Evolutionary conservation across 805 yeast genomes (phyloP).

Genomic region (Suhomyces canberraensis): DNA sequence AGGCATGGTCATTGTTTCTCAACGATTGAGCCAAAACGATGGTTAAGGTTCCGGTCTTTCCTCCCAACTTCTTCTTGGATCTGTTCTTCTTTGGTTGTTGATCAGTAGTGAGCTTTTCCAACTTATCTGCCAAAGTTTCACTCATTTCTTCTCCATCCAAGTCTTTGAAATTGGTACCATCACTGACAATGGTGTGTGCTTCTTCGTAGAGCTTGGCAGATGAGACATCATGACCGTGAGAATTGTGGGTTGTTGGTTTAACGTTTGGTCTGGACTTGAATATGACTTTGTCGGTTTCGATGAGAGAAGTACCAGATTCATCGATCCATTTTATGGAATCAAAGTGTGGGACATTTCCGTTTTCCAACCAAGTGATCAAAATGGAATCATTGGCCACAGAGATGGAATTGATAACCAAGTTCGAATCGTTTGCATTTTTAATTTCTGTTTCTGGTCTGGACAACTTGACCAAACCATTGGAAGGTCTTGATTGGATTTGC

Average conservation of each 20-base stretch:
- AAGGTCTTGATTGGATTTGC: conserved; percentile 47
- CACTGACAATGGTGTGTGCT: conserved; percentile 55
- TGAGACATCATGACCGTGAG: conserved; percentile 50
- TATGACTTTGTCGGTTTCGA: conserved; percentile 23
- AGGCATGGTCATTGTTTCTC: conserved; percentile 77
- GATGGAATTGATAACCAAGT: conserved; percentile 26
- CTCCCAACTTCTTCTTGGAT: conserved; percentile 41
- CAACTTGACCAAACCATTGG: conserved; percentile 45
- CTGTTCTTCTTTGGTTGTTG: conserved; percentile 21
- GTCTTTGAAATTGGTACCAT: conserved; percentile 62
- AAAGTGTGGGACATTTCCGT: conserved; percentile 54
- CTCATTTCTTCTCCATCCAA: conserved; percentile 43
- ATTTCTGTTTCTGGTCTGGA: conserved; percentile 43
- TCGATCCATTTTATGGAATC: conserved; percentile 52
- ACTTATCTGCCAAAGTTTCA: conserved; percentile 53
- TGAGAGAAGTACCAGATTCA: conserved; percentile 20
- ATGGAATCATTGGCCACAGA: conserved; percentile 34
- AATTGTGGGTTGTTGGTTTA: conserved; percentile 39
- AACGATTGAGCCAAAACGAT: conserved; percentile 86
- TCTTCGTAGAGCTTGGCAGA: conserved; percentile 58
- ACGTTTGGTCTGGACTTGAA: conserved; percentile 40
- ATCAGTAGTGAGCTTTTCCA: conserved; percentile 34
- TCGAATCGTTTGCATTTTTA: conserved; percentile 27
- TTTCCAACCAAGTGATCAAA: conserved; percentile 59
- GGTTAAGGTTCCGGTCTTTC: conserved; percentile 67